Percentiles rank a stretch among this genome's conserved stretches.
Conservation (phyloP, 1,139 yeast species). For the Debaryomyces nepalensis region DNA sequence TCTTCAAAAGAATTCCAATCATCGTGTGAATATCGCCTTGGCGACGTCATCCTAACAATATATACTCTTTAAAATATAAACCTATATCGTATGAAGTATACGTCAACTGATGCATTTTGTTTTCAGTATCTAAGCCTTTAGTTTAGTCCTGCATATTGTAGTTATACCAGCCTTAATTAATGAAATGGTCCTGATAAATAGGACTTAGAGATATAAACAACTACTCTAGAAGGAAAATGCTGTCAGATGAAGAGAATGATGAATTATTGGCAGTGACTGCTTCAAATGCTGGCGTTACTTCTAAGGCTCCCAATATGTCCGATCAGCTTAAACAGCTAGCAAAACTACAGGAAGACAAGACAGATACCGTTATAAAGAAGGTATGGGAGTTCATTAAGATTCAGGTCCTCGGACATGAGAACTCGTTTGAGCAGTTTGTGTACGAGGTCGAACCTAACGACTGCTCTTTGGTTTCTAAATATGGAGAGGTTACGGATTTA, state of each 20-base stretch:
- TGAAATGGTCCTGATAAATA: no score
- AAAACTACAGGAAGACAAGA: conserved; percentile 21
- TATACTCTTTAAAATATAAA: background rate
- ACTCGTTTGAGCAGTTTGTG: conserved; percentile 47
- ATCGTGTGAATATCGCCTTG: conserved; percentile 22
- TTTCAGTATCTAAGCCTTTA: conserved; percentile 2
- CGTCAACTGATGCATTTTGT: background rate
- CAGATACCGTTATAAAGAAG: conserved; percentile 29
- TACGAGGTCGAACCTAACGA: conserved; percentile 54
- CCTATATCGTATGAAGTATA: background rate
- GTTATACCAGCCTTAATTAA: no score
- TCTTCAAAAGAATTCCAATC: conserved; percentile 46
- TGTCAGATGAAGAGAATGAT: conserved; percentile 13
- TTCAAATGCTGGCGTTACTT: background rate
- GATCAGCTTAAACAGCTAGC: conserved; percentile 10
- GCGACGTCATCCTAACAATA: conserved; percentile 15
- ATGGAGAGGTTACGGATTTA: conserved; percentile 41
- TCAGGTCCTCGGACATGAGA: conserved; percentile 27
- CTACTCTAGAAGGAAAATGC: conserved; percentile 5
- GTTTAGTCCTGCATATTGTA: conserved; percentile 2
- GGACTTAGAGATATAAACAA: no score
- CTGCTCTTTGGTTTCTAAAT: conserved; percentile 57
- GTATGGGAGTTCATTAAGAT: conserved; percentile 32
- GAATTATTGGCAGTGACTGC: conserved; percentile 9
- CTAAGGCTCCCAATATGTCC: conserved; percentile 8